Evolutionary conservation across 2,329 filamentous ascomycete genomes (phyloP).

Genomic region (Alternaria ventricosa): DNA sequence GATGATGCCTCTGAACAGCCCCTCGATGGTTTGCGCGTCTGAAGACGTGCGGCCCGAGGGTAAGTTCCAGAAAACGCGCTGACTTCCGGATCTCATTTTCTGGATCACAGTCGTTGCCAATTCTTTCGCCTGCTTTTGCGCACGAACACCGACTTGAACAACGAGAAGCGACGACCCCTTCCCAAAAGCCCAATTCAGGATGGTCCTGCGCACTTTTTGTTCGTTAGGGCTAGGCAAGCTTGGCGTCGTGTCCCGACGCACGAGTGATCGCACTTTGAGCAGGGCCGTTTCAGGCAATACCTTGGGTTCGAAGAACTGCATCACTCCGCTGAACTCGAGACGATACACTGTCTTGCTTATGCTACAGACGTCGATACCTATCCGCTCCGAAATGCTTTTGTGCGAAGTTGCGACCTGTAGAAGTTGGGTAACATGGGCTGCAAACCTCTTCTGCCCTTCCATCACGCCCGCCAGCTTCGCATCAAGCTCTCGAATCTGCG

Average conservation of each 20-base stretch:
- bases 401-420: too few relatives aligned
- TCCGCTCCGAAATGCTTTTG: neutral
- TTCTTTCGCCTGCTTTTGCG: neutral
- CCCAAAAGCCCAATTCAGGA: neutral
- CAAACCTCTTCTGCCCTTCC: neutral
- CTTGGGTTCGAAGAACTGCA: neutral
- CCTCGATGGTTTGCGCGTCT: neutral
- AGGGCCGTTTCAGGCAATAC: neutral
- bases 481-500: too few relatives aligned
- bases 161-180: neutral
- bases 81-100: neutral
- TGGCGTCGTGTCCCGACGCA: neutral
- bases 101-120: neutral
- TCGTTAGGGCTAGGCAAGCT: neutral
- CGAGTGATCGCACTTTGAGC: neutral
- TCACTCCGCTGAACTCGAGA: neutral
- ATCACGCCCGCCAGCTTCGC: too few relatives aligned
- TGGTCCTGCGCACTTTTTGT: neutral
- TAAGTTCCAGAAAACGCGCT: rapidly evolving
- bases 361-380: neutral
- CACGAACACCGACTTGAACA: neutral
- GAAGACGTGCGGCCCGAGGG: neutral
- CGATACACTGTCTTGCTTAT: neutral
- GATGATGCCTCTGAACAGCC: neutral
- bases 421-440: neutral